Evolutionary conservation across 106 monocot genomes (phyloP), one percentile per base, ranked within the genome.

Genomic region (Ottelia alismoides): DNA sequence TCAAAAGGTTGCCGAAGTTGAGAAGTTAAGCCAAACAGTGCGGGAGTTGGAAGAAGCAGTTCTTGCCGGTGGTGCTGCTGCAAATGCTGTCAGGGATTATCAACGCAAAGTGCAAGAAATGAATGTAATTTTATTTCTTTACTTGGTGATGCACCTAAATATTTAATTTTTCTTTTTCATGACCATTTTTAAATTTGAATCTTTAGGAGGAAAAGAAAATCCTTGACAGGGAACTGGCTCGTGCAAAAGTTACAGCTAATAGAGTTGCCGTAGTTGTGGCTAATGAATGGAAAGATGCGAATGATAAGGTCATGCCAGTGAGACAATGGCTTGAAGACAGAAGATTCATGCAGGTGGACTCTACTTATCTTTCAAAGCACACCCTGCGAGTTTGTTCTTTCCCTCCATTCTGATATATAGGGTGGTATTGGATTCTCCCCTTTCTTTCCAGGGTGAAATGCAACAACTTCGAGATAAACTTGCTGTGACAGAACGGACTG

Each of bases 241-340:
- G 90, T 70, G 81, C 88, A 48, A 94, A 88, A 53, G 94, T 94
- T 63, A 78, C 77, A 23, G 94, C 84, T 31, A 94, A 85, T 49
- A 71, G 85, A 65, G 81, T 85, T 65, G 81, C 90, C 22, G 90
- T 91, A 31, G 90, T 81, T 10, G 81, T 94, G 28, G 94, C 94
- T 49, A 94, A 94, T 84, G 94, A 94, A 60, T 94, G 94, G 94
- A 94, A 94, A 69, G 94, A 88, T 78, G 84, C 75, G 47, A 88
- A 88, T 63, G 94, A 94, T 57, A 94, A 84, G 73, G 84, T 94
- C 46, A 94, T 94, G 88, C 88, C 94, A 60, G 88, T 94, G 7
- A 84, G 62, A 52, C 93, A 93, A 47, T 93, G 93, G 93, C 83
- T 93, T 51, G 93, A 93, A 58, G 93, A 93, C 25, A 71, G 94